phyloP scores from a whole-genome alignment of 257 asterid genomes.

The Mentha longifolia region DNA sequence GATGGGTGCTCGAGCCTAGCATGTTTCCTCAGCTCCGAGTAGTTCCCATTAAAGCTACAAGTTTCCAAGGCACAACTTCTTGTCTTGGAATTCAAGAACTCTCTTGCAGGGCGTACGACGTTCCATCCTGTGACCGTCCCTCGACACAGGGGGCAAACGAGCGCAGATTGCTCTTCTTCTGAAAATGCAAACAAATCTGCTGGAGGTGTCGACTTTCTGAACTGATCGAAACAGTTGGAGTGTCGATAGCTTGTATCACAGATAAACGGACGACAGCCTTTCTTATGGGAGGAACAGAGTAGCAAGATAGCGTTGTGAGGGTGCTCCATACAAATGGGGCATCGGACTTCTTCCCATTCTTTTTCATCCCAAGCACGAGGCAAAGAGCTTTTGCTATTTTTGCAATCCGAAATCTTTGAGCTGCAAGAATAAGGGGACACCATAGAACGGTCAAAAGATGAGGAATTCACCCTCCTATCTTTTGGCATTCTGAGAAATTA shows the following conservation, averaged over 20 bases:
- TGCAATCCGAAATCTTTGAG: slow-evolving; percentile 41
- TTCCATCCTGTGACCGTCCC: slow-evolving; percentile 59
- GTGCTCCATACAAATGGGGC: slow-evolving; percentile 78
- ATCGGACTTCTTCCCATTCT: slow-evolving; percentile 76
- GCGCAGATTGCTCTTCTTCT: slow-evolving; percentile 33
- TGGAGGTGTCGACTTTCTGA: slow-evolving; percentile 44
- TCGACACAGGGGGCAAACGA: slow-evolving; percentile 80
- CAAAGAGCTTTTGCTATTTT: slow-evolving; percentile 30
- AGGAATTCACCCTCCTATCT: slow-evolving; percentile 57
- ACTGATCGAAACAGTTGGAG: slow-evolving; percentile 76
- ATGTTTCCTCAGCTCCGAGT: slow-evolving; percentile 68
- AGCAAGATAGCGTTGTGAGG: slow-evolving; percentile 72
- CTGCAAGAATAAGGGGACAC: slow-evolving; percentile 63
- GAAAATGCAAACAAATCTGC: slow-evolving; percentile 28
- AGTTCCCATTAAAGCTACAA: slow-evolving; percentile 61
- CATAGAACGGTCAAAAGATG: slow-evolving; percentile 56
- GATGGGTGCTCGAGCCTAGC: slow-evolving; percentile 71
- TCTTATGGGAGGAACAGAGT: slow-evolving; percentile 62
- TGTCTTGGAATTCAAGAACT: slow-evolving; percentile 54
- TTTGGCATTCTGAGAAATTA: slow-evolving; percentile 63
- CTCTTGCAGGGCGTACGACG: slow-evolving; percentile 52
- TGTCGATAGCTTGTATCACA: slow-evolving; percentile 88
- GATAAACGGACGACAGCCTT: slow-evolving; percentile 77
- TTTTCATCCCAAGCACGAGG: slow-evolving; percentile 46
- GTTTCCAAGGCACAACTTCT: slow-evolving; percentile 74